Base-by-base conservation (phyloP, 2,329 filamentous ascomycete species). In the Ramularia endophylla region DNA sequence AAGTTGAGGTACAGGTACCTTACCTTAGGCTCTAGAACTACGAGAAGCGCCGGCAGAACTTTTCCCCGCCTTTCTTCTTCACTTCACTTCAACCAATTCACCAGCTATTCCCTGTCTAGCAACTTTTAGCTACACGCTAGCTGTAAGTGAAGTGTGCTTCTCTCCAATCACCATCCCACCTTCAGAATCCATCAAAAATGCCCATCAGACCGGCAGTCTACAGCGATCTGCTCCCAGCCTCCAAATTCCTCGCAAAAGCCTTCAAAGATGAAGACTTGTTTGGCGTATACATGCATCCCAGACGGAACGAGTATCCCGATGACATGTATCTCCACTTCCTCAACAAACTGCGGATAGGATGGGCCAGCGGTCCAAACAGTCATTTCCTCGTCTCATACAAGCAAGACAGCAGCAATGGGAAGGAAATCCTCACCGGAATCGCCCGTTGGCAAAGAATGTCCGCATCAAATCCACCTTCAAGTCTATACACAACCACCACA, bases 291-390 rank as follows among this genome's bases (percentile, higher is more conserved):
- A 47, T 49, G 41, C 54, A 59, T 30, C 54, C 56, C 1, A 32
- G 51, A 9, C 33, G 52, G 34, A 20, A 52, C 9, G 20, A 44
- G 18, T 58, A 50, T 22, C 56, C 56, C 6, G 46, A 53, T 15
- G 54, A 59, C 36, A 38, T 54, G 37, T 50, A 54, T 29, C 48
- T 55, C 5, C 44, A 46, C 35, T 58, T 56, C 48, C 44, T 57
- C 18, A 36, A 46, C 16, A 44, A 48, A 35, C 43, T 57, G 2
- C 53, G 56, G 6, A 28, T 42, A 8, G 36, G 31, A 16, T 47
- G 47, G 29, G 41, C 47, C 6, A 22, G 29, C 8, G 39, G 46
- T 8, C 41, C 48, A 3, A 41, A 47, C n/a, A 33, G 47, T 18
- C 27, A 43, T 15, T 27, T 50, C 8, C 40, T 55, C 19, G 48